Evolutionary conservation across 495 filamentous ascomycete genomes (phyloP).

Genomic region (Tuber melanosporum): DNA sequence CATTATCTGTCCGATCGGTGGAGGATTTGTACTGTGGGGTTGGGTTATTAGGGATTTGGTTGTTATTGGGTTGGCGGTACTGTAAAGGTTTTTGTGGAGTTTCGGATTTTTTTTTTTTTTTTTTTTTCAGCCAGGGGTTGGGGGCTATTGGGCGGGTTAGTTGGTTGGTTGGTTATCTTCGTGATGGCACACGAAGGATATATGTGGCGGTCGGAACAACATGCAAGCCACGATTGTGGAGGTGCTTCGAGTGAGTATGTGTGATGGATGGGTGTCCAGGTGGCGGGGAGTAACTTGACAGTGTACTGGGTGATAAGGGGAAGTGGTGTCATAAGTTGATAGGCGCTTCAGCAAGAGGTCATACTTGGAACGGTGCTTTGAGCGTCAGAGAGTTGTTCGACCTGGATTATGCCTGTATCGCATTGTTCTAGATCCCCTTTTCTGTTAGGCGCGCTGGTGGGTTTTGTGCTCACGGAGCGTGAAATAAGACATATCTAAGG

Average conservation of each 20-base stretch:
- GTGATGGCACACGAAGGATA: background rate
- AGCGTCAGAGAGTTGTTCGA: background rate
- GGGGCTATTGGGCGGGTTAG: background rate
- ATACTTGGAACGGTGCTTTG: background rate
- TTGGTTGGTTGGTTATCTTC: background rate
- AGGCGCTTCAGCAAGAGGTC: background rate
- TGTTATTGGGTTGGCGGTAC: background rate
- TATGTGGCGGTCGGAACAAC: background rate
- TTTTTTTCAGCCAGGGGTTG: too few relatives aligned
- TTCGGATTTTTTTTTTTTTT: background rate
- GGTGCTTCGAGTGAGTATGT: background rate
- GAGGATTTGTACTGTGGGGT: background rate
- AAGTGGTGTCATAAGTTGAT: background rate
- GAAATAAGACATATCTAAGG: background rate
- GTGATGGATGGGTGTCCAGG: background rate
- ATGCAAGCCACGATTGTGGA: background rate
- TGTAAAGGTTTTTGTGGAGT: background rate
- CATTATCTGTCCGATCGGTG: background rate
- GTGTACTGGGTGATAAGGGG: background rate
- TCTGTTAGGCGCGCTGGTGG: background rate
- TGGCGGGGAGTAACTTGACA: background rate
- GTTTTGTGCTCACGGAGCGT: background rate
- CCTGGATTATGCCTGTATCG: background rate
- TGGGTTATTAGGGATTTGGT: too few relatives aligned
- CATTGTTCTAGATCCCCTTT: background rate